Evolutionary conservation across 495 filamentous ascomycete genomes (phyloP).

Genomic region (Penicillium ucsense): DNA sequence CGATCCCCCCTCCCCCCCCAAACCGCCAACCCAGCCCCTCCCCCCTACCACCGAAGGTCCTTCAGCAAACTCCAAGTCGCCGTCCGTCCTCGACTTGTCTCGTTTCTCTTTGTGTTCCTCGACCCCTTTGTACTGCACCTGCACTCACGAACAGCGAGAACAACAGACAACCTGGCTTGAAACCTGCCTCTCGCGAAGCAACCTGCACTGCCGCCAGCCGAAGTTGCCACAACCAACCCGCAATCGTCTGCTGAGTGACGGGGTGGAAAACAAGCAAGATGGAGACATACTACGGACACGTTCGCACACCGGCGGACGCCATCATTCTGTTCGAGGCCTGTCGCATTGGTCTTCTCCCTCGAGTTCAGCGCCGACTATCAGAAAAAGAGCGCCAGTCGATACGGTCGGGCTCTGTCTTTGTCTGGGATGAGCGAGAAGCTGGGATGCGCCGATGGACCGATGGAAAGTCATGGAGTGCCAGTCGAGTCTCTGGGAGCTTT

Average conservation of each 20-base stretch:
- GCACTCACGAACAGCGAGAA: too few relatives aligned
- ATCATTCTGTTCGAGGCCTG: slow-evolving; percentile 98
- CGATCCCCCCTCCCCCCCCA: not conserved
- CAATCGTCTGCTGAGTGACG: slow-evolving; percentile 9
- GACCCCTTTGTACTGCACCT: too few relatives aligned
- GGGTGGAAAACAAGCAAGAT: slow-evolving; percentile 42
- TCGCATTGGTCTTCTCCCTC: slow-evolving; percentile 75
- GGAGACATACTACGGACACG: slow-evolving; percentile 93
- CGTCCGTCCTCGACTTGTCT: too few relatives aligned
- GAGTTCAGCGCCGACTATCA: slow-evolving; percentile 85
- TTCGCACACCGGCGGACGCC: slow-evolving; percentile 86
- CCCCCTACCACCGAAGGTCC: too few relatives aligned
- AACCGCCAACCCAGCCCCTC: too few relatives aligned
- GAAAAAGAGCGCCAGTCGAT: slow-evolving; percentile 96
- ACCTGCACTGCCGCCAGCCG: too few relatives aligned
- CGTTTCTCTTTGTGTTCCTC: too few relatives aligned
- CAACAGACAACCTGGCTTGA: too few relatives aligned
- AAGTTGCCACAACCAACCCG: not conserved
- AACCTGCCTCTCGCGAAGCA: too few relatives aligned
- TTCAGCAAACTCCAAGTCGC: too few relatives aligned
- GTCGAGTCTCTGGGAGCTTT: slow-evolving; percentile 94
- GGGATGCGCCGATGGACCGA: slow-evolving; percentile 99
- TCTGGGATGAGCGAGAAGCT: slow-evolving; percentile 97
- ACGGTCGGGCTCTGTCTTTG: slow-evolving; percentile 90
- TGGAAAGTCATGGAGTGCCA: slow-evolving; percentile 98